A percentile compares a stretch with the other conserved stretches of the same genome.
These are phyloP conservation scores for Paragyromitra xinjiangensis DNA, from an alignment of 495 filamentous ascomycete genomes.

Conservation along the genomic window DNA sequence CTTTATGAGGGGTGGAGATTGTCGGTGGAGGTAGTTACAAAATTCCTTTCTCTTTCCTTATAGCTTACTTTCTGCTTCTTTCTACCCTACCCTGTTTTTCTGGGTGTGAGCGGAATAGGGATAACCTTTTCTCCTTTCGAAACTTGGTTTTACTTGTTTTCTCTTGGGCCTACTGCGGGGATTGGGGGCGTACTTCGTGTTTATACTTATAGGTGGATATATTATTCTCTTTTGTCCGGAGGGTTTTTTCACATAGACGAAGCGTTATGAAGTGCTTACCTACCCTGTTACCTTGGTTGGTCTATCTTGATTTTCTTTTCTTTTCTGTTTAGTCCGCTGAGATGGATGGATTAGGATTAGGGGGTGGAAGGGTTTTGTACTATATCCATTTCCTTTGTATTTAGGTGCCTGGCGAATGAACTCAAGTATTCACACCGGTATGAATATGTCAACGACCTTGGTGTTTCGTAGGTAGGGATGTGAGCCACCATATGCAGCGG, in stretches of 20 bases:
- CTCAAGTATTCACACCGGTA: not conserved
- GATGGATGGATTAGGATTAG: not conserved
- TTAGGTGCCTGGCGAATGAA: slow-evolving; percentile 21
- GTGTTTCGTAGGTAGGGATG: no score
- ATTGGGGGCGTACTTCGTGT: slow-evolving; percentile 21
- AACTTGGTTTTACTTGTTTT: not conserved
- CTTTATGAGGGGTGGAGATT: not conserved
- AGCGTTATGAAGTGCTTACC: not conserved
- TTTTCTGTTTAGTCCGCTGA: not conserved
- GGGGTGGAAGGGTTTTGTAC: not conserved
- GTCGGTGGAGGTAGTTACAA: slow-evolving; percentile 11
- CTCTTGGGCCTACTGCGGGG: slow-evolving; percentile 9
- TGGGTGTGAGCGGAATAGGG: not conserved
- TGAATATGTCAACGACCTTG: not conserved
- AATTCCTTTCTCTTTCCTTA: not conserved
- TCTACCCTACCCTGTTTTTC: not conserved
- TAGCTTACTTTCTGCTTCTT: not conserved
- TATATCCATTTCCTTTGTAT: slow-evolving; percentile 20
- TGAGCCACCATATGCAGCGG: no score
- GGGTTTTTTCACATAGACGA: not conserved
- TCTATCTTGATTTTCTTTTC: not conserved
- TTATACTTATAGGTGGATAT: slow-evolving; percentile 31
- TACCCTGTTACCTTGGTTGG: not conserved
- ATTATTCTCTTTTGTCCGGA: not conserved
- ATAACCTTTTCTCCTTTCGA: not conserved